phyloP scores from a whole-genome alignment of 1,284 basidiomycete species.

The Cutaneotrichosporon arboriforme region DNA sequence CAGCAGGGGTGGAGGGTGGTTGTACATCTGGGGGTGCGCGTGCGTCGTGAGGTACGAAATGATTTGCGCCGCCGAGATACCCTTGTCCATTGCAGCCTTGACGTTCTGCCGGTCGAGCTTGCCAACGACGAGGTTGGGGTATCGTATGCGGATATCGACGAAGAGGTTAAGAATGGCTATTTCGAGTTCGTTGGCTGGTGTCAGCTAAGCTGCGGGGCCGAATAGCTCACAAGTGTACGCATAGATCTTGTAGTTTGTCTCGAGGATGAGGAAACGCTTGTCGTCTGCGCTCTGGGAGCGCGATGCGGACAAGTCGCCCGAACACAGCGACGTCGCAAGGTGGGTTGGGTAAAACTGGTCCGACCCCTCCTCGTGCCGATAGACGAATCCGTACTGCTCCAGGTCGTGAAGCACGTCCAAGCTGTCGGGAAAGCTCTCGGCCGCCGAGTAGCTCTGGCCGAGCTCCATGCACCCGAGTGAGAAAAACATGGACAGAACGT shows the following conservation, averaged over 20 bases:
- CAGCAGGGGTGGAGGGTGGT: conserved; percentile 55
- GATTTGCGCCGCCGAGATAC: conserved; percentile 96
- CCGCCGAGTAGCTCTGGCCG: conserved; percentile 87
- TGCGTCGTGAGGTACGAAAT: conserved; percentile 91
- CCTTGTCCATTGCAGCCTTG: conserved; percentile 85
- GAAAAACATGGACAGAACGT: conserved; percentile 89
- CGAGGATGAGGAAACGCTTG: conserved; percentile 90
- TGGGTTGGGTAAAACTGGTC: conserved; percentile 92
- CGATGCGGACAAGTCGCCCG: conserved; percentile 57
- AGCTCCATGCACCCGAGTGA: conserved; percentile 92
- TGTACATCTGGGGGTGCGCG: conserved; percentile 96
- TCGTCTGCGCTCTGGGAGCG: conserved; percentile 46
- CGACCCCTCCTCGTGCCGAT: conserved; percentile 54
- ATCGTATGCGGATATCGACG: conserved; percentile 83
- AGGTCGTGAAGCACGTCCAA: conserved; percentile 76
- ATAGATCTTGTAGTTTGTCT: conserved; percentile 97
- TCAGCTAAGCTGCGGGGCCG: neutral
- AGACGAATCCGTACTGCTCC: conserved; percentile 89
- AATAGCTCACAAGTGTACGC: conserved; percentile 67
- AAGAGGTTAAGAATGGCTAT: conserved; percentile 95
- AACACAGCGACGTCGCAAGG: conserved; percentile 82
- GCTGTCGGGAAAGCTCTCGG: conserved; percentile 67
- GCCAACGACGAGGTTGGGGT: conserved; percentile 93
- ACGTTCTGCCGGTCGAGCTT: conserved; percentile 92
- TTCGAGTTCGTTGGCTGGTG: conserved; percentile 81